These are phyloP conservation scores for Cryptococcus sp. DNA, from an alignment of 1,284 basidiomycete genomes.

Conservation along the genomic window DNA sequence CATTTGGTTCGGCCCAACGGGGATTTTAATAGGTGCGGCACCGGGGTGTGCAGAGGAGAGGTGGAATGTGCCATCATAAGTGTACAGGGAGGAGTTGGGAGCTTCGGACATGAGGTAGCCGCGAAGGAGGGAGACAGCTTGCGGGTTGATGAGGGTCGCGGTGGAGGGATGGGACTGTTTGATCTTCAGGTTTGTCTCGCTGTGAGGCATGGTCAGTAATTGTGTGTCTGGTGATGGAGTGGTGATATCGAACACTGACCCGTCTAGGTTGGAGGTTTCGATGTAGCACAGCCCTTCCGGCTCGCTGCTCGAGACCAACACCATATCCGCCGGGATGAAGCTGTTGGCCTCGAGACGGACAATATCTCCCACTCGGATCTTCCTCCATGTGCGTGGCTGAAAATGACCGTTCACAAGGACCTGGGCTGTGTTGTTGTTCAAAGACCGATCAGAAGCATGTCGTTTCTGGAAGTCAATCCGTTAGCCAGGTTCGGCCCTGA, in stretches of 20 bases:
- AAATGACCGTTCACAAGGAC: conserved; percentile 69
- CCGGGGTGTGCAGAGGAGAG: conserved; percentile 51
- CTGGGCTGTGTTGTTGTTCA: conserved; percentile 79
- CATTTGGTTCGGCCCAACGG: conserved; percentile 91
- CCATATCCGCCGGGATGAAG: conserved; percentile 93
- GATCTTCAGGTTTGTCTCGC: conserved; percentile 98
- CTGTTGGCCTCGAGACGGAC: conserved; percentile 86
- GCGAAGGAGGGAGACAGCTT: conserved; percentile 67
- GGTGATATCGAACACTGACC: conserved; percentile 59
- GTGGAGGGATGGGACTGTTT: conserved; percentile 91
- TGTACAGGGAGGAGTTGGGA: conserved; percentile 96
- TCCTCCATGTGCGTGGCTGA: conserved; percentile 76
- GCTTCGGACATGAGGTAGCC: conserved; percentile 90
- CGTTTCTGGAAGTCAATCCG: conserved; percentile 60
- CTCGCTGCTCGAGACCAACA: conserved; percentile 85
- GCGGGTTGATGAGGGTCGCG: conserved; percentile 69
- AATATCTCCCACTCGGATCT: conserved; percentile 87
- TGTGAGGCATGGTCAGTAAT: conserved; percentile 37
- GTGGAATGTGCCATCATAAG: conserved; percentile 79
- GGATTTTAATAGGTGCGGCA: conserved; percentile 64
- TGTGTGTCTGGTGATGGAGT: neutral
- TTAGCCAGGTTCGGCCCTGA: neutral
- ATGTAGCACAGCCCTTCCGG: conserved; percentile 97
- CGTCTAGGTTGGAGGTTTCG: conserved; percentile 95
- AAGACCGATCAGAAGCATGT: conserved; percentile 87